Percentiles rank a stretch among this genome's conserved stretches.
These are phyloP conservation scores for Periglandula ipomoeae DNA, from an alignment of 2,329 filamentous ascomycete species.

Conservation along the genomic window DNA sequence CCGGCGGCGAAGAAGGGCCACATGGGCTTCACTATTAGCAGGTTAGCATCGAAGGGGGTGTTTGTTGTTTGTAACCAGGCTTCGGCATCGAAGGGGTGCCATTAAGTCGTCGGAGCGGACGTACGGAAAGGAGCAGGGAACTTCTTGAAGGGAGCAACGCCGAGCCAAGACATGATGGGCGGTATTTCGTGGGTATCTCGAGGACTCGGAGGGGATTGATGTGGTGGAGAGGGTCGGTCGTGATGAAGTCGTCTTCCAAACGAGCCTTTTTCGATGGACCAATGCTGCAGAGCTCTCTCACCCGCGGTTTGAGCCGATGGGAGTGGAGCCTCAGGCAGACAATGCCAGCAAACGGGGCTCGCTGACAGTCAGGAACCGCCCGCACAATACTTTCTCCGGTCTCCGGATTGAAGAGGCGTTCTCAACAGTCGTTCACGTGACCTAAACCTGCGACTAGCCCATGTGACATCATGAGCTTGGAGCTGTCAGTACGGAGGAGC, in stretches of 20 bases:
- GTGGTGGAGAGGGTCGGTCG: not conserved
- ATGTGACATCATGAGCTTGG: constrained; percentile 12
- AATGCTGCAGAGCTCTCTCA: constrained; percentile 17
- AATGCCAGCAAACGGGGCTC: too few species aligned
- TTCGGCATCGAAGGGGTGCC: constrained; percentile 12
- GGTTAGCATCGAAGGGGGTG: constrained; percentile 13
- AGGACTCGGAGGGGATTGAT: constrained; percentile 22
- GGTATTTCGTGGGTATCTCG: constrained; percentile 27
- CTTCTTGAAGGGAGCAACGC: constrained; percentile 60
- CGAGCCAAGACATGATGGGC: constrained; percentile 66
- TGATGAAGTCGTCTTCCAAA: constrained; percentile 22
- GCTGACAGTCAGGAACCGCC: not conserved
- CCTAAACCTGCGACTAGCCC: not conserved
- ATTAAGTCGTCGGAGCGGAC: constrained; percentile 34
- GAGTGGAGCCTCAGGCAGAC: constrained; percentile 19
- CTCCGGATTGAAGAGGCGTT: too few species aligned
- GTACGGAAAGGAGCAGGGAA: constrained; percentile 70
- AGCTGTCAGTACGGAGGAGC: not conserved
- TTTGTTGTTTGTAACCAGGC: too few species aligned
- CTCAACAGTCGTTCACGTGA: too few species aligned
- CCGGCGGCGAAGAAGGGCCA: constrained; percentile 90
- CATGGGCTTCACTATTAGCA: constrained; percentile 69
- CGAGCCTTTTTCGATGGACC: constrained; percentile 31
- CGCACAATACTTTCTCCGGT: not conserved
- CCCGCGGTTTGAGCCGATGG: constrained; percentile 22